phyloP scores from a whole-genome alignment of 805 yeast genomes.

The Ogataea zsoltii region DNA sequence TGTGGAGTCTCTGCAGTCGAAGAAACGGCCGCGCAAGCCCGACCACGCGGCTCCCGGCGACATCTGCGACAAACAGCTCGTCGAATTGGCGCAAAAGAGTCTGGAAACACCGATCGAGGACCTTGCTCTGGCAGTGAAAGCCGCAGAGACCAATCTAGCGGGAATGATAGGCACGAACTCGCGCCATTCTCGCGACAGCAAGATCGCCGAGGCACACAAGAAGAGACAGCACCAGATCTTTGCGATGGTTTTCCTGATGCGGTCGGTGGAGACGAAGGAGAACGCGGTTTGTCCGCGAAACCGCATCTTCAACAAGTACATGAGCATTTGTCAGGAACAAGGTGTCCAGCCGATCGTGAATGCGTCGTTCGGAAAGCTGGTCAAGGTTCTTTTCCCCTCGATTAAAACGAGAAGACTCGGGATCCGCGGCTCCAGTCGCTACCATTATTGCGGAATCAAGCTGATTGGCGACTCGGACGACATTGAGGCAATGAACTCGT shows the following conservation, averaged over 20 bases:
- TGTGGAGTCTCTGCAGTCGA: conserved; percentile 8
- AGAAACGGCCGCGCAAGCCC: conserved; percentile 34
- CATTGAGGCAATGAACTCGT: conserved; percentile 19
- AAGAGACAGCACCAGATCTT: conserved; percentile 74
- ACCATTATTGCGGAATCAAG: conserved; percentile 81
- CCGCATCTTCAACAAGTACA: conserved; percentile 67
- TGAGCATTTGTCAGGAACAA: conserved; percentile 53
- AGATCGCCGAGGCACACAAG: conserved; percentile 24
- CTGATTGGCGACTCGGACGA: conserved; percentile 39
- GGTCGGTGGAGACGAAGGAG: conserved; percentile 53
- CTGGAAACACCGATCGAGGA: conserved; percentile 37
- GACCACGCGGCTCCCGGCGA: conserved; percentile 37
- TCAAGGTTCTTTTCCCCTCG: conserved; percentile 62
- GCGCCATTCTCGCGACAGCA: conserved; percentile 19
- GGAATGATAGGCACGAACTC: conserved; percentile 13
- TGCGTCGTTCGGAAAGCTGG: conserved; percentile 77
- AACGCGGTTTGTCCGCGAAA: conserved; percentile 64
- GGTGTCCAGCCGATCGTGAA: conserved; percentile 64
- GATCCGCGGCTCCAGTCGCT: conserved; percentile 76
- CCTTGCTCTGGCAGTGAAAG: conserved; percentile 37
- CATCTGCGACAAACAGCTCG: conserved; percentile 39
- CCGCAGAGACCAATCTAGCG: conserved; percentile 30
- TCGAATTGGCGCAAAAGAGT: conserved; percentile 38
- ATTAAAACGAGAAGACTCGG: conserved; percentile 79
- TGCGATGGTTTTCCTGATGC: conserved; percentile 79